phyloP scores from a whole-genome alignment of 2,329 filamentous ascomycete species.

The Aspergillus aculeatinus region DNA sequence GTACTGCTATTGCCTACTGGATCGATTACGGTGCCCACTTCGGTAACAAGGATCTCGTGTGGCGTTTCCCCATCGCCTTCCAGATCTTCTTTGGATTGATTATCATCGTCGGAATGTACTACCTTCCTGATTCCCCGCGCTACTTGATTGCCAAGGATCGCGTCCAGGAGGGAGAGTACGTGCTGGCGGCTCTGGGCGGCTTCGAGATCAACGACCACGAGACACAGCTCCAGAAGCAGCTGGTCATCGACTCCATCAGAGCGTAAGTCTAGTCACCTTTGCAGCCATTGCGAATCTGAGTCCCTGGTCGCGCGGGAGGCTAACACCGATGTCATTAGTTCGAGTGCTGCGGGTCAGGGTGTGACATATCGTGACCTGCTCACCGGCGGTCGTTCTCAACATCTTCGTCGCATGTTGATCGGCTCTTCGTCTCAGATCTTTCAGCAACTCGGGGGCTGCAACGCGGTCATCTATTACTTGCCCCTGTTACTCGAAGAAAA shows the following conservation, averaged over 20 bases:
- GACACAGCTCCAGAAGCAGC: conserved; percentile 60
- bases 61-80: conserved; percentile 57
- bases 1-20: conserved; percentile 55
- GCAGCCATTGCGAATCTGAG: not conserved
- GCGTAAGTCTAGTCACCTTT: conserved; percentile 47
- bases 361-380: conserved; percentile 45
- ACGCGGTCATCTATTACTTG: conserved; percentile 52
- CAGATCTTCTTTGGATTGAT: conserved; percentile 52
- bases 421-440: conserved; percentile 44
- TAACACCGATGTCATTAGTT: conserved; percentile 44
- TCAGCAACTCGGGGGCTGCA: conserved; percentile 53
- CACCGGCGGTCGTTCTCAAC: conserved; percentile 40
- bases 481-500: conserved; percentile 50
- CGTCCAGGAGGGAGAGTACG: conserved; percentile 49
- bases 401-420: conserved; percentile 42
- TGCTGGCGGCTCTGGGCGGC: conserved; percentile 53
- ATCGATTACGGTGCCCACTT: conserved; percentile 49
- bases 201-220: conserved; percentile 54
- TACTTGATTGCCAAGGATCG: conserved; percentile 48
- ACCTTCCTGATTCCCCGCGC: conserved; percentile 47
- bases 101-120: conserved; percentile 44
- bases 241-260: conserved; percentile 68
- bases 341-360: conserved; percentile 55
- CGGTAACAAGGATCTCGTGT: conserved; percentile 38
- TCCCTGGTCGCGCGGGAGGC: conserved; percentile 27